Percentiles rank a stretch among this genome's conserved stretches.
Conservation (phyloP, 2,329 filamentous ascomycete species). For the Pyrenophora graminea region DNA sequence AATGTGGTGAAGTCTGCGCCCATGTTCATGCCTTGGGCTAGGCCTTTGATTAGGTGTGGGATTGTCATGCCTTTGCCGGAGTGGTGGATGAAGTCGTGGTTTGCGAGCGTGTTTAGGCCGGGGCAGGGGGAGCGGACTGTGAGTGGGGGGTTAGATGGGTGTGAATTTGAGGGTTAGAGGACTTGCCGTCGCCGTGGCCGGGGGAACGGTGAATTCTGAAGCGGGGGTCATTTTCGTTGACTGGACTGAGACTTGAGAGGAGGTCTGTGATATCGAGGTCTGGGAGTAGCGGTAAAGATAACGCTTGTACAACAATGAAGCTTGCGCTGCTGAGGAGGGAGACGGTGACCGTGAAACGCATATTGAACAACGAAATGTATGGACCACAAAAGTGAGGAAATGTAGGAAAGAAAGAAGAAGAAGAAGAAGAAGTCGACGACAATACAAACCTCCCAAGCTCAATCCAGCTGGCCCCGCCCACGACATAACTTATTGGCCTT, state of each 20-base stretch:
- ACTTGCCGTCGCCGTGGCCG: constrained; percentile 16
- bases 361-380: background rate
- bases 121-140: constrained; percentile 24
- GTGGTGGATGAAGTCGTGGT: constrained; percentile 25
- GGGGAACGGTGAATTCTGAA: constrained; percentile 18
- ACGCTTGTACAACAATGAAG: constrained; percentile 3
- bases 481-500: no score
- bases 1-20: constrained; percentile 22
- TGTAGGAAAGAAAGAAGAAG: background rate
- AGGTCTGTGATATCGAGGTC: constrained; percentile 6
- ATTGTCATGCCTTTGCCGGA: constrained; percentile 21
- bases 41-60: constrained; percentile 20
- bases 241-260: constrained; percentile 15
- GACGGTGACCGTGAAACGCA: background rate
- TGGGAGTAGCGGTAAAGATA: constrained; percentile 7
- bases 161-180: background rate
- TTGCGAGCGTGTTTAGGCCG: constrained; percentile 22
- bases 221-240: constrained; percentile 15
- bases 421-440: background rate
- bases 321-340: background rate
- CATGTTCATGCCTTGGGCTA: constrained; percentile 22
- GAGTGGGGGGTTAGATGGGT: background rate
- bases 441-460: background rate
- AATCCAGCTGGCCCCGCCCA: no score
- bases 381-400: no score